phyloP scores from a whole-genome alignment of 2,329 filamentous ascomycete species.

The Colletotrichum shisoi region DNA sequence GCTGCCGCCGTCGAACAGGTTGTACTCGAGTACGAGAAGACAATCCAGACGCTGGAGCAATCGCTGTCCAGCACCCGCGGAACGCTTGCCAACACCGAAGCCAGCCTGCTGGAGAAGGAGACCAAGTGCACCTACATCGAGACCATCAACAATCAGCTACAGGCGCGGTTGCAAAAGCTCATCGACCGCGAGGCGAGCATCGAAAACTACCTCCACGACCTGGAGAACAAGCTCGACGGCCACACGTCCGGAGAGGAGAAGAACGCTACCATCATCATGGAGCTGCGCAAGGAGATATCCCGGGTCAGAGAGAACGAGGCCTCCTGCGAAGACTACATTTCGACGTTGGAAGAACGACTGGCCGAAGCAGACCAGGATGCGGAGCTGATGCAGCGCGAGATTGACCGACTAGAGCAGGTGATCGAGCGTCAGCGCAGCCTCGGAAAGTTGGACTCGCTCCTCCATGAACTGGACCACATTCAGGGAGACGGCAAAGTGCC shows the following conservation, averaged over 20 bases:
- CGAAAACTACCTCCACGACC: conserved; percentile 89
- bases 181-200: conserved; percentile 91
- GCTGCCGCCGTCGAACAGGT: conserved; percentile 95
- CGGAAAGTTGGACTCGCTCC: conserved; percentile 89
- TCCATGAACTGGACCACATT: conserved; percentile 86
- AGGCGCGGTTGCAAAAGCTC: conserved; percentile 88
- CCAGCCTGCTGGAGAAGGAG: conserved; percentile 87
- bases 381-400: conserved; percentile 95
- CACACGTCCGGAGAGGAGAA: conserved; percentile 93
- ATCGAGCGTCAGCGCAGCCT: conserved; percentile 94
- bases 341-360: conserved; percentile 91
- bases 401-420: conserved; percentile 92
- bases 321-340: conserved; percentile 94
- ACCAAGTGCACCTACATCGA: conserved; percentile 93
- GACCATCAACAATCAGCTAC: conserved; percentile 88
- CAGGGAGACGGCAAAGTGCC: conserved; percentile 64
- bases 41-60: conserved; percentile 90
- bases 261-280: conserved; percentile 82
- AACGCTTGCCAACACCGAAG: conserved; percentile 84
- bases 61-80: conserved; percentile 88
- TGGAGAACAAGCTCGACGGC: conserved; percentile 89
- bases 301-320: conserved; percentile 89
- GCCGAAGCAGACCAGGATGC: conserved; percentile 96
- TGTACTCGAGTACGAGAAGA: conserved; percentile 97
- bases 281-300: conserved; percentile 89